Conservation (phyloP, 495 filamentous ascomycete species). For the Copromyces sp. region DNA sequence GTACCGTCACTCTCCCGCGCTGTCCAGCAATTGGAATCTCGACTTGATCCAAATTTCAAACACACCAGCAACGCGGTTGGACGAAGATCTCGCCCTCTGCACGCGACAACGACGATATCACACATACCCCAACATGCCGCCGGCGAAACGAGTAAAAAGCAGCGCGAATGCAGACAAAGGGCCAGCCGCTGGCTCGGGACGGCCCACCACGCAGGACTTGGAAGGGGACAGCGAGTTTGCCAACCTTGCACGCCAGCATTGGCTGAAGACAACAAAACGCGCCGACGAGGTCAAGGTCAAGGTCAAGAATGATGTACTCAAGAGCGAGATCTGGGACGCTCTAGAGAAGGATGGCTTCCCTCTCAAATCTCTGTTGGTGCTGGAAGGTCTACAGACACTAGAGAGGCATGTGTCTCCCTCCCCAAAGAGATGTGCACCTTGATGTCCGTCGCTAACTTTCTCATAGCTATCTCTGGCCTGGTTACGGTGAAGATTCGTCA, state of each 20-base stretch:
- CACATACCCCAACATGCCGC: constrained; percentile 28
- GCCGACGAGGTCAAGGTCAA: constrained; percentile 50
- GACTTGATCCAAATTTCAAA: neutral
- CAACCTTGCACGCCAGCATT: constrained; percentile 72
- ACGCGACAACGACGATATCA: constrained; percentile 8
- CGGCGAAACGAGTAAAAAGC: constrained; percentile 39
- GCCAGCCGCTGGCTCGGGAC: constrained; percentile 25
- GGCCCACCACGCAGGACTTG: constrained; percentile 37
- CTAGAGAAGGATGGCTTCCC: constrained; percentile 72
- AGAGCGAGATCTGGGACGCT: constrained; percentile 82
- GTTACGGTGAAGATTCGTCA: constrained; percentile 77
- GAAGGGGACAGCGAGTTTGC: constrained; percentile 75
- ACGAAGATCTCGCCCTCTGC: constrained; percentile 2
- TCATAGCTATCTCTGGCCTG: constrained; percentile 82
- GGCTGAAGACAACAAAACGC: constrained; percentile 50
- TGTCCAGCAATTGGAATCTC: neutral
- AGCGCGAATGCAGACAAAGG: constrained; percentile 22
- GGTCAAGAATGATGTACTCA: constrained; percentile 76
- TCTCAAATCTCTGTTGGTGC: constrained; percentile 63
- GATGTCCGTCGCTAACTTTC: constrained; percentile 12
- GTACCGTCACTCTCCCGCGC: neutral
- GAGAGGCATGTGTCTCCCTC: constrained; percentile 52
- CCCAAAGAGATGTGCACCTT: neutral
- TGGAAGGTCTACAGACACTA: constrained; percentile 85
- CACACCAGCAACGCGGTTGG: neutral